Percentiles rank a stretch among this genome's conserved stretches.
Conservation (phyloP, 2,329 filamentous ascomycete species). For the Monosporascus sp. region DNA sequence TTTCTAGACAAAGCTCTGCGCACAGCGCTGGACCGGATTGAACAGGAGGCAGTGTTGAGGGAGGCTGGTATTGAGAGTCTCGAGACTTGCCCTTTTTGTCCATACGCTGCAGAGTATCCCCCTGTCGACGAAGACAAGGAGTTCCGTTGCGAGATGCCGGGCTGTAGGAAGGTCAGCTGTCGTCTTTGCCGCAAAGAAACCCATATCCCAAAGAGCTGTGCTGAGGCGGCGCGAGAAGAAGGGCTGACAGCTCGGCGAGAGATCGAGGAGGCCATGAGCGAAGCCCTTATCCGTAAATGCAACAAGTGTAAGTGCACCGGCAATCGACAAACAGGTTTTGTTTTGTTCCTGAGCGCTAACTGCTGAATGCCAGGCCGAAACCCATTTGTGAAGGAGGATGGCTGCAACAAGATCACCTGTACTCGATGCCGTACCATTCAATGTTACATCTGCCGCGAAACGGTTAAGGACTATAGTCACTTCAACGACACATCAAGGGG, state of each 20-base stretch:
- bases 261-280: conserved; percentile 82
- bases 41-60: conserved; percentile 66
- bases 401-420: conserved; percentile 84
- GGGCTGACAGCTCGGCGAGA: conserved; percentile 57
- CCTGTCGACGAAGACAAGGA: conserved; percentile 64
- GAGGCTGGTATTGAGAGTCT: conserved; percentile 67
- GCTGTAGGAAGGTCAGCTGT: conserved; percentile 61
- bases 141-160: conserved; percentile 64
- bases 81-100: conserved; percentile 75
- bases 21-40: conserved; percentile 62
- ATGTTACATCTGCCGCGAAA: conserved; percentile 69
- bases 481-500: conserved; percentile 54
- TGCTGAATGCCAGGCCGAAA: conserved; percentile 44
- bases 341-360: not conserved
- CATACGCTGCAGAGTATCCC: conserved; percentile 70
- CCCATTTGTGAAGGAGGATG: conserved; percentile 72
- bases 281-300: conserved; percentile 71
- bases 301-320: conserved; percentile 49
- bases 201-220: conserved; percentile 69
- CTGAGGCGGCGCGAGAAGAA: conserved; percentile 57
- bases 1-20: conserved; percentile 56
- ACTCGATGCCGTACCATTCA: conserved; percentile 52
- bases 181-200: conserved; percentile 63
- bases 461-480: conserved; percentile 59
- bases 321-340: not conserved